Evolutionary conservation across 305 asterid genomes (phyloP), one percentile per base, ranked within the genome.

Genomic region (Ilex paraguariensis): DNA sequence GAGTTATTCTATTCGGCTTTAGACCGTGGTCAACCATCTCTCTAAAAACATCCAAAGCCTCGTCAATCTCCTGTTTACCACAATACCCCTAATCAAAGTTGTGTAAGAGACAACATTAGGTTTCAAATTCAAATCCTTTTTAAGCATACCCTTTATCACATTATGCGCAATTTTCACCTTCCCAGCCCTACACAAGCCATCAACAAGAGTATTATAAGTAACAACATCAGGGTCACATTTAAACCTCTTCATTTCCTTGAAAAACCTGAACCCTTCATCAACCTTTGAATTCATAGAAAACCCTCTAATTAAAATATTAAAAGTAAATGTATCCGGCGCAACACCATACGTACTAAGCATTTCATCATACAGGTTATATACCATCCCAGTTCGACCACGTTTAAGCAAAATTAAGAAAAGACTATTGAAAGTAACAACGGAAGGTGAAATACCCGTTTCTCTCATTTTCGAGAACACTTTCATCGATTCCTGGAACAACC

Each of bases 51-150:
- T 61, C 70, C 61, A 83, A 71, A 42, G 90, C 95, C 67, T 63
- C 76, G 7, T 72, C 73, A n/a, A 85, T 77, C 59, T 73, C 82
- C 30, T 59, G 80, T 61, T 81, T 88, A 63, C 69, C 80, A 67
- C 95, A 91, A 73, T 82, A 88, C 58, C 97, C 85, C 87, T 79
- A 17, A 91, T 75, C 93, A 91, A 81, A 61, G 93, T 82, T 15
- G 95, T 91, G 73, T 89, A 92, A 51, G 80, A 89, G 59, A 92
- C 81, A 69, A 89, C 87, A 78, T 85, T 82, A 6, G 98, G 97
- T 76, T 74, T 82, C 83, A 85, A 77, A 36, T 66, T 14, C 59
- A 74, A 78, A 59, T 81, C 63, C 71, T 77, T 92, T 54, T 77
- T 84, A 3, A 36, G 68, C 97, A 89, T 87, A 53, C 91, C 96